Conservation (phyloP, 1,139 yeast genomes). For the Nakaseomyces uthaithaninus region DNA sequence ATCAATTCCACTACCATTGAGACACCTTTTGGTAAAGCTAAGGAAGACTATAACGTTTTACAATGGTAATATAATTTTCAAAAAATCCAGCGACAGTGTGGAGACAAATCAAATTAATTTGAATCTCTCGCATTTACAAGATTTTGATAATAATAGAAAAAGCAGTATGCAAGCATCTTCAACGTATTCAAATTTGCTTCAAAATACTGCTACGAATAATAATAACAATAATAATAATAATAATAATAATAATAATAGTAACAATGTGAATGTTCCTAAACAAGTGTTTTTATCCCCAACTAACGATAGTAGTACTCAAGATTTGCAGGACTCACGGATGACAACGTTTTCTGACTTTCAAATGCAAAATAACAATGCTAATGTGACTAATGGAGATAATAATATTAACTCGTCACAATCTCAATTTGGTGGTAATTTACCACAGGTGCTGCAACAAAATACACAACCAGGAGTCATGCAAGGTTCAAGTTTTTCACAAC, state of each 20-base stretch:
- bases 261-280: neutral
- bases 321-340: neutral
- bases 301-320: neutral
- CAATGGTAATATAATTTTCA: slow-evolving; percentile 20
- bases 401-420: neutral
- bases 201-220: neutral
- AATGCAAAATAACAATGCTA: slow-evolving; percentile 2
- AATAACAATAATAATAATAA: neutral
- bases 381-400: neutral
- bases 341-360: slow-evolving; percentile 1
- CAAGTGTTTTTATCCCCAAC: slow-evolving; percentile 1
- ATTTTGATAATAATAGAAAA: neutral
- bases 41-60: slow-evolving; percentile 15
- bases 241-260: neutral
- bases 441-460: slow-evolving; percentile 1
- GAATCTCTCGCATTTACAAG: neutral
- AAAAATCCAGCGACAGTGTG: slow-evolving; percentile 2
- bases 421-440: neutral
- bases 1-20: slow-evolving; percentile 3
- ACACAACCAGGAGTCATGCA: neutral
- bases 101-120: slow-evolving; percentile 2
- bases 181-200: neutral
- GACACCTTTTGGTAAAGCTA: slow-evolving; percentile 12
- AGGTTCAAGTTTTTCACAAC: slow-evolving; percentile 1
- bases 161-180: neutral